phyloP scores from a whole-genome alignment of 352 stramenopile species.

The Globisporangium carolinianum region DNA sequence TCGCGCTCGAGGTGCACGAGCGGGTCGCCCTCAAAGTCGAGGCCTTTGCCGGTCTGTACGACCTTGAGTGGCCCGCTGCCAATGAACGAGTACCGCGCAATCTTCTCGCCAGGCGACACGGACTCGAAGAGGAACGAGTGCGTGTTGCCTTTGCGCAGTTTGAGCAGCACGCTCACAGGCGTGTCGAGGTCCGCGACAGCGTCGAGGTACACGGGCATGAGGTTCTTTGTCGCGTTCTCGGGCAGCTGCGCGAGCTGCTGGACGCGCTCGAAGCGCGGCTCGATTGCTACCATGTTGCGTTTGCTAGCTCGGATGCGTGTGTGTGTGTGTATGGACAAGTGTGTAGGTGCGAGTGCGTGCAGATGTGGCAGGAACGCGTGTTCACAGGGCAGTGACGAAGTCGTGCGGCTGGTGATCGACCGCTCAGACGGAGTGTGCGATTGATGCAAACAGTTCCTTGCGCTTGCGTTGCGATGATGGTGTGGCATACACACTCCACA shows the following conservation, averaged over 20 bases:
- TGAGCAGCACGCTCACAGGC: slow-evolving; percentile 84
- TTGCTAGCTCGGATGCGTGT: background rate
- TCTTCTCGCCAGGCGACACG: slow-evolving; percentile 78
- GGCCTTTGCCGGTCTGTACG: slow-evolving; percentile 51
- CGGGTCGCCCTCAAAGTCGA: slow-evolving; percentile 60
- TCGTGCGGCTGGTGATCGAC: background rate
- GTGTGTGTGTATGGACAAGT: background rate
- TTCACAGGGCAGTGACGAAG: background rate
- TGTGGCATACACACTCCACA: no score
- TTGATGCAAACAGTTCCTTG: background rate
- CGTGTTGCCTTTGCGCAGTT: slow-evolving; percentile 68
- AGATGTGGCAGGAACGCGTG: background rate
- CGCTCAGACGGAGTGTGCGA: background rate
- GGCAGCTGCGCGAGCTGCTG: slow-evolving; percentile 42
- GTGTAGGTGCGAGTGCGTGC: background rate
- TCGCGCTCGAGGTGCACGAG: slow-evolving; percentile 72
- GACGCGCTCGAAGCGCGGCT: slow-evolving; percentile 57
- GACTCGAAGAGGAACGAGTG: slow-evolving; percentile 87
- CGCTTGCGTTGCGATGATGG: background rate
- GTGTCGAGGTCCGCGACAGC: slow-evolving; percentile 82
- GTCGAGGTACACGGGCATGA: slow-evolving; percentile 81
- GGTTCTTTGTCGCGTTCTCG: slow-evolving; percentile 75
- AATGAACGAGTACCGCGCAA: slow-evolving; percentile 88
- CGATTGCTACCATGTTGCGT: slow-evolving; percentile 35
- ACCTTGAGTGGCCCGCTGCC: slow-evolving; percentile 78